These are phyloP conservation scores for Tolypocladium endophyticum DNA, from an alignment of 2,329 filamentous ascomycete species.

Conservation along the genomic window DNA sequence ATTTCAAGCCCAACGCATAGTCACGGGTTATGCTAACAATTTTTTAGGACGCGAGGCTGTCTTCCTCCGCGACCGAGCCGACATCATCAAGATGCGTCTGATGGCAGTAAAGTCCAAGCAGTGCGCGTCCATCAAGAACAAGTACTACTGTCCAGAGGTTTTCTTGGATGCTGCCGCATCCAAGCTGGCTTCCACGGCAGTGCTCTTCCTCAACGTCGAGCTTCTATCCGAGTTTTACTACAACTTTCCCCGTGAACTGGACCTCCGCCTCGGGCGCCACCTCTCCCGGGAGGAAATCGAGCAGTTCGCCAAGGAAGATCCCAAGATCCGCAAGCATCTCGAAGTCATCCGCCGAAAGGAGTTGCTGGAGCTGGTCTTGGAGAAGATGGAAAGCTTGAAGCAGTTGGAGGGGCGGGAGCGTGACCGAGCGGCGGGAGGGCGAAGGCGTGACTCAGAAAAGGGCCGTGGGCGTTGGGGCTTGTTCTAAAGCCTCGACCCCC, in stretches of 20 bases:
- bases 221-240: slow-evolving; percentile 96
- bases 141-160: slow-evolving; percentile 93
- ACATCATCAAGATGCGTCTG: slow-evolving; percentile 84
- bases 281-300: slow-evolving; percentile 74
- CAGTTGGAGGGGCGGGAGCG: slow-evolving; percentile 71
- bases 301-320: slow-evolving; percentile 84
- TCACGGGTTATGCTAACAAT: slow-evolving; percentile 13
- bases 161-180: slow-evolving; percentile 96
- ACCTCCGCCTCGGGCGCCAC: slow-evolving; percentile 73
- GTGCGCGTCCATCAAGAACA: slow-evolving; percentile 74
- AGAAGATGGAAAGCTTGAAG: slow-evolving; percentile 88
- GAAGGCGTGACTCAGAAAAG: slow-evolving; percentile 21
- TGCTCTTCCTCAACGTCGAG: slow-evolving; percentile 95
- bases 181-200: slow-evolving; percentile 88
- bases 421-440: slow-evolving; percentile 24
- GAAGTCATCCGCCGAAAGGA: slow-evolving; percentile 91
- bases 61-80: slow-evolving; percentile 84
- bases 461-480: slow-evolving; percentile 38
- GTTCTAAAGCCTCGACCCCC: slow-evolving; percentile 24
- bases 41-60: slow-evolving; percentile 72
- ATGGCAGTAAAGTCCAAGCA: slow-evolving; percentile 83
- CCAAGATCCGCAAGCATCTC: slow-evolving; percentile 77
- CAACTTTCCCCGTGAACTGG: slow-evolving; percentile 88
- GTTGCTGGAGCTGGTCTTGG: slow-evolving; percentile 79
- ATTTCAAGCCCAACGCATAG: slow-evolving; percentile 8